Evolutionary conservation across 1,284 basidiomycete species (phyloP).

Genomic region (Gomphus bonarii): DNA sequence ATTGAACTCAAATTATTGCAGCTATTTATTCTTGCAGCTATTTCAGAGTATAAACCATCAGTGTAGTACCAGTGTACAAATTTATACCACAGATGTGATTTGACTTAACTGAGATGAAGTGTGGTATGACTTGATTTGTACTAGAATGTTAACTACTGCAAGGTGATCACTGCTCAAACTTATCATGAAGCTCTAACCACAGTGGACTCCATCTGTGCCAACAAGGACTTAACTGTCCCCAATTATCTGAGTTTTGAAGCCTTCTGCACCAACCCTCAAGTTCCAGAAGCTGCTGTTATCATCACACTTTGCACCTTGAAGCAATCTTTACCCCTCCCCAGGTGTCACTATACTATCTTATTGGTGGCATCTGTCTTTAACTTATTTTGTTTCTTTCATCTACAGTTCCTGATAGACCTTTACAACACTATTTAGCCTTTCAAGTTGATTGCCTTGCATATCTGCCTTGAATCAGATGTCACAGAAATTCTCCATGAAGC

Average conservation of each 20-base stretch:
- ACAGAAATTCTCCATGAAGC: constrained; percentile 28
- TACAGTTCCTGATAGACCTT: background rate
- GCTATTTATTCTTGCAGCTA: too few species aligned
- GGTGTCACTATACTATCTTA: constrained; percentile 19
- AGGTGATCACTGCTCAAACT: constrained; percentile 10
- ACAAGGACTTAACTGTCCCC: constrained; percentile 15
- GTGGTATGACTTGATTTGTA: too few species aligned
- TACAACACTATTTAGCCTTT: background rate
- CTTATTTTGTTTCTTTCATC: background rate
- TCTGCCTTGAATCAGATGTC: constrained; percentile 24
- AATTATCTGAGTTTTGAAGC: constrained; percentile 22
- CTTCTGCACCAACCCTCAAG: constrained; percentile 20
- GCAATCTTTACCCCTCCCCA: constrained; percentile 25
- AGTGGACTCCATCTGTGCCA: constrained; percentile 18
- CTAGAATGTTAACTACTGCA: too few species aligned
- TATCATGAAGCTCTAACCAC: constrained; percentile 17
- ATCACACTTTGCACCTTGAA: constrained; percentile 27
- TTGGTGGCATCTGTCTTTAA: background rate
- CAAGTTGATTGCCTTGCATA: constrained; percentile 20
- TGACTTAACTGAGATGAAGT: too few species aligned
- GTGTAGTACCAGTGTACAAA: too few species aligned
- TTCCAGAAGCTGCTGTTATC: constrained; percentile 23
- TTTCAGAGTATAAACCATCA: too few species aligned
- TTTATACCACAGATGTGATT: too few species aligned
- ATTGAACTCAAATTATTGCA: too few species aligned